Evolutionary conservation across 768 basidiomycete genomes (phyloP).

Genomic region (Termitomyces sp.): DNA sequence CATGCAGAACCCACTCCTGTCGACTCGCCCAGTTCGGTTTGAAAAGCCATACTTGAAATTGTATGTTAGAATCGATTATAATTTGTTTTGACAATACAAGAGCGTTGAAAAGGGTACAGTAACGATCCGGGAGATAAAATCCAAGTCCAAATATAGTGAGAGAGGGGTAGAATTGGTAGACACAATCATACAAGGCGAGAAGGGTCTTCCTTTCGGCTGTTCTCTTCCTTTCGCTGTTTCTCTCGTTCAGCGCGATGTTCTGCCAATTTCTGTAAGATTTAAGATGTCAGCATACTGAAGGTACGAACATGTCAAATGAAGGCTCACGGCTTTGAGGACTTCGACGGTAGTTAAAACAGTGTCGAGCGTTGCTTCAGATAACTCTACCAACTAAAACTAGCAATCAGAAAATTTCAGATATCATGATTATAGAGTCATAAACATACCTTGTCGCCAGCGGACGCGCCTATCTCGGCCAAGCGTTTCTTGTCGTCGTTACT

Average conservation of each 20-base stretch:
- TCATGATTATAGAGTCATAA: background rate
- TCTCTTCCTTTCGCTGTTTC: conserved; percentile 26
- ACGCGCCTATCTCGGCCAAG: conserved; percentile 39
- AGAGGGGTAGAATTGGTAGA: background rate
- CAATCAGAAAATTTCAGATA: background rate
- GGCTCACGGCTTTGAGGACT: conserved; percentile 57
- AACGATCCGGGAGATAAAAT: background rate
- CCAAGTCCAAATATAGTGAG: background rate
- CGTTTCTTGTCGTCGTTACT: conserved; percentile 42
- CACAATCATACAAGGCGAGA: conserved; percentile 4
- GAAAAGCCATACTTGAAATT: background rate
- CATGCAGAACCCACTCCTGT: conserved; percentile 4
- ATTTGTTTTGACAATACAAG: background rate
- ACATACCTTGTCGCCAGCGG: conserved; percentile 50
- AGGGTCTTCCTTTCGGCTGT: conserved; percentile 21
- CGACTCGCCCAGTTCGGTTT: background rate
- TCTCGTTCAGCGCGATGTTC: conserved; percentile 52
- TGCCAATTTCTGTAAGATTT: conserved; percentile 41
- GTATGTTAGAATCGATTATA: background rate
- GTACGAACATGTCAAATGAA: background rate
- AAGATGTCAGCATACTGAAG: conserved; percentile 15
- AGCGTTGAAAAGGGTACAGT: background rate
- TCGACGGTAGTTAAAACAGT: conserved; percentile 54
- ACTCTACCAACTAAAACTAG: conserved; percentile 47
- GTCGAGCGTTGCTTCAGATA: conserved; percentile 69